Percentiles rank a stretch among this genome's conserved stretches.
Evolutionary conservation across 2,329 filamentous ascomycete species (phyloP).

Genomic region (Bipolaris gigantea): DNA sequence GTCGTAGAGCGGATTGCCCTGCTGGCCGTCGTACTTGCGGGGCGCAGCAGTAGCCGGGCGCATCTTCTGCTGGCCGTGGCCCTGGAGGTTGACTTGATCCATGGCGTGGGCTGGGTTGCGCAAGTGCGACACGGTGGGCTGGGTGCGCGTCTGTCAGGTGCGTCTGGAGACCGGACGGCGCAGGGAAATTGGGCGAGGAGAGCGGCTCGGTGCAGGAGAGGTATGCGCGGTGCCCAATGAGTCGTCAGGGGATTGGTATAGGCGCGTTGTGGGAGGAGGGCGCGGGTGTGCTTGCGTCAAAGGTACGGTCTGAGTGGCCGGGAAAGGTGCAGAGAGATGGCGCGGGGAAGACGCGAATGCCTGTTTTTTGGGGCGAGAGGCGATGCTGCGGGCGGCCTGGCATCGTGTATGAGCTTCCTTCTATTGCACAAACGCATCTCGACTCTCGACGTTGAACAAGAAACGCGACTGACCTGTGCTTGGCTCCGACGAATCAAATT

Average conservation of each 20-base stretch:
- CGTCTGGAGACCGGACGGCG: slow-evolving; percentile 6
- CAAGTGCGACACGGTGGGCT: slow-evolving; percentile 39
- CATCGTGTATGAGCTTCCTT: slow-evolving; percentile 17
- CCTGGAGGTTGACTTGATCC: slow-evolving; percentile 44
- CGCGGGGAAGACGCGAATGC: slow-evolving; percentile 23
- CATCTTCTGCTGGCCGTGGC: slow-evolving; percentile 44
- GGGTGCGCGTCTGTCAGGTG: slow-evolving; percentile 27
- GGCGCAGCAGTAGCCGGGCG: slow-evolving; percentile 42
- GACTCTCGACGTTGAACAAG: slow-evolving; percentile 5
- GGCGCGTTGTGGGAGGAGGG: slow-evolving; percentile 35
- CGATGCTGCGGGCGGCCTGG: slow-evolving; percentile 14
- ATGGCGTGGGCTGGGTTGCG: slow-evolving; percentile 36
- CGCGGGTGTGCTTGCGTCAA: slow-evolving; percentile 39
- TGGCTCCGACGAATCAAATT: slow-evolving; percentile 19
- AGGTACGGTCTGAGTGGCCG: slow-evolving; percentile 40
- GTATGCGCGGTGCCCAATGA: slow-evolving; percentile 32
- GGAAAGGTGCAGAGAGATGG: slow-evolving; percentile 24
- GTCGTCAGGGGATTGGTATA: slow-evolving; percentile 18
- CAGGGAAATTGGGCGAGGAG: slow-evolving; percentile 2
- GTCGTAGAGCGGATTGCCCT: slow-evolving; percentile 54
- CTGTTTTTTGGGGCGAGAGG: slow-evolving; percentile 4
- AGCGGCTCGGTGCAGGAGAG: slow-evolving; percentile 26
- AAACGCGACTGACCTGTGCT: slow-evolving; percentile 19
- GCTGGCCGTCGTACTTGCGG: slow-evolving; percentile 54
- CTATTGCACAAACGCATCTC: slow-evolving; percentile 8